Percentiles rank a stretch among this genome's conserved stretches.
These are phyloP conservation scores for Sclerotinia borealis DNA, from an alignment of 2,329 filamentous ascomycete species.

Conservation along the genomic window DNA sequence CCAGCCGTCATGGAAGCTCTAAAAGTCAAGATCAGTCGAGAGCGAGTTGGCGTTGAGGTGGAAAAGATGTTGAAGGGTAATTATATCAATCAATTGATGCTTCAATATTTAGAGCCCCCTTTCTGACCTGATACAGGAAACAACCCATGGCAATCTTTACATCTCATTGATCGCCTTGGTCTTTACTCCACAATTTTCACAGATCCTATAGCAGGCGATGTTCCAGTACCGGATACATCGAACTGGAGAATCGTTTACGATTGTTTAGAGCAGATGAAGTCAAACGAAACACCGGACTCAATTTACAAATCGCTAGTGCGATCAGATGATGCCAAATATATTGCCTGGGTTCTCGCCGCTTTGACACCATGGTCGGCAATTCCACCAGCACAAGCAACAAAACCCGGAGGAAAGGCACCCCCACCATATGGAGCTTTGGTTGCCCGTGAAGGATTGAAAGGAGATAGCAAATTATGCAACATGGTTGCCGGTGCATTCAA, in stretches of 20 bases:
- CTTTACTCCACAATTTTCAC: slow-evolving; percentile 71
- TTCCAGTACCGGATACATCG: slow-evolving; percentile 49
- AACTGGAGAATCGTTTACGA: slow-evolving; percentile 61
- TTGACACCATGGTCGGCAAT: slow-evolving; percentile 65
- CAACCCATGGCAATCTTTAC: slow-evolving; percentile 55
- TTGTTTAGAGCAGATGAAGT: slow-evolving; percentile 48
- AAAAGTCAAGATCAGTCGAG: slow-evolving; percentile 83
- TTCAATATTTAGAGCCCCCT: neutral
- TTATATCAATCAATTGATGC: neutral
- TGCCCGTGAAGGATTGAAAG: slow-evolving; percentile 71
- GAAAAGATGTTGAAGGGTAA: slow-evolving; percentile 83
- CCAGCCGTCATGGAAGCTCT: slow-evolving; percentile 71
- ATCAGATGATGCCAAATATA: slow-evolving; percentile 59
- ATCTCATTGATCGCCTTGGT: slow-evolving; percentile 58
- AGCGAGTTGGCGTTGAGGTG: slow-evolving; percentile 79
- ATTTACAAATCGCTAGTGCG: slow-evolving; percentile 52
- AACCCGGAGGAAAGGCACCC: slow-evolving; percentile 42
- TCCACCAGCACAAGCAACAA: slow-evolving; percentile 36
- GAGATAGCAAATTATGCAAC: slow-evolving; percentile 68
- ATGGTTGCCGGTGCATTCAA: slow-evolving; percentile 59
- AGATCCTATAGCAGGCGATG: slow-evolving; percentile 51
- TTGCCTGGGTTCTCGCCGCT: slow-evolving; percentile 71
- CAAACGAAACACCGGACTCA: slow-evolving; percentile 40
- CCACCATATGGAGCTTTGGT: slow-evolving; percentile 57
- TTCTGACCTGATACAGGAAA: slow-evolving; percentile 39